Evolutionary conservation across 495 filamentous ascomycete genomes (phyloP).

Genomic region (Xylaria bambusicola): DNA sequence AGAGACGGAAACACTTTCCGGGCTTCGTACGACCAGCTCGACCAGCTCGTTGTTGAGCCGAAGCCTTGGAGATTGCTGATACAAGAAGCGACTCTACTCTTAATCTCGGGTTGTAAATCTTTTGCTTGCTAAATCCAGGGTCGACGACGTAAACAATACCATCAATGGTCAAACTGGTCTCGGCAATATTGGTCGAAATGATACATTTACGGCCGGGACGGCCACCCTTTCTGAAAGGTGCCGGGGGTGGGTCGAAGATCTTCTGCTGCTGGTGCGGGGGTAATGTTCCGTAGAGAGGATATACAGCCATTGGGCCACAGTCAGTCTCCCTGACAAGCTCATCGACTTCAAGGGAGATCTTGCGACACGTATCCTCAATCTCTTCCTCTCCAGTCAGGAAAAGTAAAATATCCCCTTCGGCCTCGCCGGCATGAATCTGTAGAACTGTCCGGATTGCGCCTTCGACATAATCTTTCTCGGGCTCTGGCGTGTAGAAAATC

Average conservation of each 20-base stretch:
- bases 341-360: slow-evolving; percentile 86
- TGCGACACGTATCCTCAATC: slow-evolving; percentile 93
- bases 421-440: slow-evolving; percentile 92
- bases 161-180: slow-evolving; percentile 96
- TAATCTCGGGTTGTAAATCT: slow-evolving; percentile 97
- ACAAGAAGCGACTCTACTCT: slow-evolving; percentile 95
- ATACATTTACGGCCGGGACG: slow-evolving; percentile 92
- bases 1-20: slow-evolving; percentile 96
- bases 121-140: slow-evolving; percentile 98
- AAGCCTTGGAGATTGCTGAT: slow-evolving; percentile 95
- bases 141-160: slow-evolving; percentile 99
- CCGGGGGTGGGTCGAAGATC: slow-evolving; percentile 89
- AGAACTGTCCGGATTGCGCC: slow-evolving; percentile 91
- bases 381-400: slow-evolving; percentile 99
- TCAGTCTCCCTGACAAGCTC: slow-evolving; percentile 89
- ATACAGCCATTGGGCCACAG: slow-evolving; percentile 85
- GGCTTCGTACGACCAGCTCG: slow-evolving; percentile 97
- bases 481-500: slow-evolving; percentile 96
- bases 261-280: slow-evolving; percentile 90
- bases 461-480: slow-evolving; percentile 95
- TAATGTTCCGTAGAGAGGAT: slow-evolving; percentile 91
- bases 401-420: slow-evolving; percentile 90
- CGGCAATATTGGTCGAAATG: slow-evolving; percentile 95
- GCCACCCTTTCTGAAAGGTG: slow-evolving; percentile 69
- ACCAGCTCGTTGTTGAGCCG: slow-evolving; percentile 97